phyloP scores from a whole-genome alignment of 139 green algal genomes.

The Auxenochlorella protothecoides region DNA sequence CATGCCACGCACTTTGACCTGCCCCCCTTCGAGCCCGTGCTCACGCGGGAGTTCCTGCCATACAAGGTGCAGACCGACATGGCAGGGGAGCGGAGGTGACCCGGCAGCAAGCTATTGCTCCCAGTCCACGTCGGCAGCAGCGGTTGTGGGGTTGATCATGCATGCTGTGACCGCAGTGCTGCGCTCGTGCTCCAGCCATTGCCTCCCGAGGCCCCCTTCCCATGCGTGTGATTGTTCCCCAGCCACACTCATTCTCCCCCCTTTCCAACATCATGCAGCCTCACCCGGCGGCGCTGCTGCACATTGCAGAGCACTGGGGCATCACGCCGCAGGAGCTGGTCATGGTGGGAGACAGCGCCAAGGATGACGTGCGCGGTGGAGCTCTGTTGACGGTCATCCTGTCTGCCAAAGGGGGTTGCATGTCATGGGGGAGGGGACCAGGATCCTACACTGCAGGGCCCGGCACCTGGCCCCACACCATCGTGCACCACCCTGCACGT shows the following conservation, averaged over 20 bases:
- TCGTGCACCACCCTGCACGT: not conserved
- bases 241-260: no score
- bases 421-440: not conserved
- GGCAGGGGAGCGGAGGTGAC: no score
- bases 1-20: conserved; percentile 39
- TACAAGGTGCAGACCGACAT: conserved; percentile 15
- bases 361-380: conserved; percentile 51
- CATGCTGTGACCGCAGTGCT: no score
- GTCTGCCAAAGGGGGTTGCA: not conserved
- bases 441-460: not conserved
- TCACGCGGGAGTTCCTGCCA: conserved; percentile 46
- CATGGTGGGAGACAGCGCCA: conserved; percentile 73
- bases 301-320: conserved; percentile 71
- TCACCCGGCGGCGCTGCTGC: conserved; percentile 55
- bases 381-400: not conserved
- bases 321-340: conserved; percentile 45
- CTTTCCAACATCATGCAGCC: conserved; percentile 13
- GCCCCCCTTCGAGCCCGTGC: conserved; percentile 52
- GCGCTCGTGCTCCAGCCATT: no score
- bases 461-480: not conserved
- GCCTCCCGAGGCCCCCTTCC: not conserved
- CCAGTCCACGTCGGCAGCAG: no score
- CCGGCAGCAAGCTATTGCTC: no score
- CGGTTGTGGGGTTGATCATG: not conserved
- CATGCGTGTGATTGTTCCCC: not conserved